Conservation (phyloP, 371 early-diverging fungal species). For the Circinella minor region DNA sequence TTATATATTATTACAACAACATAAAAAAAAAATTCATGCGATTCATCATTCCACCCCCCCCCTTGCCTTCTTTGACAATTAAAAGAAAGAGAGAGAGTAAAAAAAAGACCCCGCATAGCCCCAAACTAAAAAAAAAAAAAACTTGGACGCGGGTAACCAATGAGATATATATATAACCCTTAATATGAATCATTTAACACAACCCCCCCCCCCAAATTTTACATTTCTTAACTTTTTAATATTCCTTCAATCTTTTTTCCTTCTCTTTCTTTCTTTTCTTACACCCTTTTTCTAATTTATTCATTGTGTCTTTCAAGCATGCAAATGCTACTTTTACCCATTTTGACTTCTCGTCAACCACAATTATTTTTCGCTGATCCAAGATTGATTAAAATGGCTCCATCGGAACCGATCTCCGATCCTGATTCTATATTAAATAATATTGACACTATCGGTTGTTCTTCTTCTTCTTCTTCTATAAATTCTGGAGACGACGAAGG, state of each 20-base stretch:
- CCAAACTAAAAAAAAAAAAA: neutral
- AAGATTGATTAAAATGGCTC: neutral
- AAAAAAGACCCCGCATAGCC: neutral
- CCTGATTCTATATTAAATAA: no score
- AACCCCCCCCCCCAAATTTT: no score
- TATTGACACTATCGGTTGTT: neutral
- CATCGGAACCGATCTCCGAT: slow-evolving; percentile 5
- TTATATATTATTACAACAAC: no score
- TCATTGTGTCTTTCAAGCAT: slow-evolving; percentile 6
- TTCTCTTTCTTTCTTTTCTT: neutral
- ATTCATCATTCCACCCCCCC: no score
- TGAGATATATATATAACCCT: neutral
- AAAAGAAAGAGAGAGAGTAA: no score
- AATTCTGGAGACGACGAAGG: slow-evolving; percentile 36
- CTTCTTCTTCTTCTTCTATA: neutral
- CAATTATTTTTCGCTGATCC: slow-evolving; percentile 16
- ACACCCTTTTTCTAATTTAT: neutral
- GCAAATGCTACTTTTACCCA: slow-evolving; percentile 17
- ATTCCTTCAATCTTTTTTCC: neutral
- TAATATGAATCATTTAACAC: neutral
- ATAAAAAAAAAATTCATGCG: no score
- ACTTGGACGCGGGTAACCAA: neutral
- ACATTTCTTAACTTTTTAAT: no score
- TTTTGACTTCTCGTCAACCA: slow-evolving; percentile 13
- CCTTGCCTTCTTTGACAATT: no score